Evolutionary conservation across 2,329 filamentous ascomycete species (phyloP), one percentile per base, ranked within the genome.

Genomic region (Paecilomyces variotii): DNA sequence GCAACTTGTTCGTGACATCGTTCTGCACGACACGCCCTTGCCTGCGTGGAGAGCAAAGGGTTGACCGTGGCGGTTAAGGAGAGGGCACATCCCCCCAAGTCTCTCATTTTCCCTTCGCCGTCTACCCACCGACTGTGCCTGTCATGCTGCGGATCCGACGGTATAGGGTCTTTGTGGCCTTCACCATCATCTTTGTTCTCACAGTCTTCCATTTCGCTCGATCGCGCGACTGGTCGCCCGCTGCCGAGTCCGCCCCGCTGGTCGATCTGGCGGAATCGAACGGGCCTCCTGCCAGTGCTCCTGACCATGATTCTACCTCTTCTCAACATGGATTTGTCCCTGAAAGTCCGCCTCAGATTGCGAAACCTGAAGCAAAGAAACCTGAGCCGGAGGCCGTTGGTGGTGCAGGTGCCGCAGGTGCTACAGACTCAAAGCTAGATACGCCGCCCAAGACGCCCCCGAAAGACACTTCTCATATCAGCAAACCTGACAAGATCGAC

Each of bases 131-230:
- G 52, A 56, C 53, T 27, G 25, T 28, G 52, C 39, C 57, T 66
- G 69, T 56, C 58, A 80, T 81, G 79, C 69, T 79, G 65, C 77
- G 77, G 57, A 65, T 78, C 60, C 78, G 79, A 56, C 76, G 79
- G 63, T 81, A 80, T 64, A 74, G 79, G 58, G 65, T 76, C 34
- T 76, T 78, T 57, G 62, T 80, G 56, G 63, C 77, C 39, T 77
- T 80, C 58, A 76, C 77, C 32, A 67, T 74, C 57, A 68, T 78
- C 57, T 68, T 75, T 19, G 63, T 78, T 45, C 66, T 79, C 49
- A 68, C 78, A 2, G 69, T 85, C 56, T 78, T 84, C 65, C 80
- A 80, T 63, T 83, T 84, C 62, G 71, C 75, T 34, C 72, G 73
- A 54, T 76, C 79, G 59, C 74, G 73, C 59, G 70, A 77, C 57